Base-by-base conservation (phyloP, 352 stramenopile genomes). In the Phytophthora europaea region DNA sequence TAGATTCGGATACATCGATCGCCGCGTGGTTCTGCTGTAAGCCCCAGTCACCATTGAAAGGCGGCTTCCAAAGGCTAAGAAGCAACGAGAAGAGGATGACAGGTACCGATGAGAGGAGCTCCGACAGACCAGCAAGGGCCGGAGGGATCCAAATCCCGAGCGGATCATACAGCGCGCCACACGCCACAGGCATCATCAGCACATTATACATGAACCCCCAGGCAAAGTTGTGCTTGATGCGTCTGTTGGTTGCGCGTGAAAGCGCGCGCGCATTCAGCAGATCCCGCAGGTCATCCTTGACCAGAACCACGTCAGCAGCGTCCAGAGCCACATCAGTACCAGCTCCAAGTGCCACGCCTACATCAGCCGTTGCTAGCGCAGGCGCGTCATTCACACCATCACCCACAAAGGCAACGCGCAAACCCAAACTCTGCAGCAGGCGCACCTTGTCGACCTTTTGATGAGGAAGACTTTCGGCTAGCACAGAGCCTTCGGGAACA, bases 401-500 rank as follows among this genome's bases (percentile, higher is more conserved):
- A 16, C 87, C 87, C 6, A 95, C 72, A 65, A 95, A 94, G 33
- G 87, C 88, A 13, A 95, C 88, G 16, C 82, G 85, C 65, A 93
- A 84, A 22, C 88, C 88, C 33, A 91, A 76, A 51, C 81, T 84
- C 61, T 95, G 85, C 1, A 95, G 72, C 43, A 92, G 53, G 2
- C 82, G 80, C 10, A 95, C 87, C 45, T 90, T 92, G 52, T 95
- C 84, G 2, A 92, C 85, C 71, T 95, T 95, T 59, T 95, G 77
- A 76, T 93, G 83, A 28, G 88, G 88, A 23, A 94, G 72, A 34
- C 76, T 87, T 65, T 95, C 82, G 26, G 87, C 70, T 18, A 92
- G 71, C 40, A 94, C 87, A 15, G 68, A 84, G 43, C 86, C 77
- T 50, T 89, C 80, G 2, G 78, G 76, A 51, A 95, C 82, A 2